Conservation (phyloP, 1,284 basidiomycete species). For the Sporisorium graminicola region DNA sequence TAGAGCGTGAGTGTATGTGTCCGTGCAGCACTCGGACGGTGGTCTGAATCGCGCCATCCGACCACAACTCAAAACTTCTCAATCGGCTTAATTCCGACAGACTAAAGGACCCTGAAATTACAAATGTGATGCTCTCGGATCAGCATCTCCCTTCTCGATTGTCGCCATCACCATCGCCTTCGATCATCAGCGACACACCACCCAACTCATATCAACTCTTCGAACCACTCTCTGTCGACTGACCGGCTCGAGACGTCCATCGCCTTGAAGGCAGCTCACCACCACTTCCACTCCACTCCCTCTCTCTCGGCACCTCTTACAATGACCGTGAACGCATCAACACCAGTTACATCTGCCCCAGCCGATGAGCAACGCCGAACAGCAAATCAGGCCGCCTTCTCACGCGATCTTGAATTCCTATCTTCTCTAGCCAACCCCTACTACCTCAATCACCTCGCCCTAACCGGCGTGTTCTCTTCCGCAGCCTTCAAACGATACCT, state of each 20-base stretch:
- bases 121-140: slow-evolving; percentile 8
- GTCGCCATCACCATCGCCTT: not conserved
- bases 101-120: slow-evolving; percentile 40
- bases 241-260: not conserved
- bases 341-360: not conserved
- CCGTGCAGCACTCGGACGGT: slow-evolving; percentile 3
- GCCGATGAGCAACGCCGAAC: slow-evolving; percentile 5
- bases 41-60: slow-evolving; percentile 29
- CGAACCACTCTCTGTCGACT: not conserved
- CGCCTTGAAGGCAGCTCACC: not conserved
- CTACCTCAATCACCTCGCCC: slow-evolving; percentile 62
- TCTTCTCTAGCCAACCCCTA: slow-evolving; percentile 64
- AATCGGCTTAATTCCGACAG: slow-evolving; percentile 29
- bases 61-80: slow-evolving; percentile 12
- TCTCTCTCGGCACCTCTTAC: not conserved
- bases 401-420: slow-evolving; percentile 63
- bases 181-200: not conserved
- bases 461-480: slow-evolving; percentile 48
- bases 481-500: slow-evolving; percentile 59
- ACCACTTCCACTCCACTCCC: too few species aligned
- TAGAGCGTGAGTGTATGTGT: not conserved
- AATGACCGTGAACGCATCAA: not conserved
- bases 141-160: not conserved
- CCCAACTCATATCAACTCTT: not conserved
- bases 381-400: slow-evolving; percentile 59